Evolutionary conservation across 2,329 filamentous ascomycete species (phyloP).

Genomic region (Exophiala spinifera): DNA sequence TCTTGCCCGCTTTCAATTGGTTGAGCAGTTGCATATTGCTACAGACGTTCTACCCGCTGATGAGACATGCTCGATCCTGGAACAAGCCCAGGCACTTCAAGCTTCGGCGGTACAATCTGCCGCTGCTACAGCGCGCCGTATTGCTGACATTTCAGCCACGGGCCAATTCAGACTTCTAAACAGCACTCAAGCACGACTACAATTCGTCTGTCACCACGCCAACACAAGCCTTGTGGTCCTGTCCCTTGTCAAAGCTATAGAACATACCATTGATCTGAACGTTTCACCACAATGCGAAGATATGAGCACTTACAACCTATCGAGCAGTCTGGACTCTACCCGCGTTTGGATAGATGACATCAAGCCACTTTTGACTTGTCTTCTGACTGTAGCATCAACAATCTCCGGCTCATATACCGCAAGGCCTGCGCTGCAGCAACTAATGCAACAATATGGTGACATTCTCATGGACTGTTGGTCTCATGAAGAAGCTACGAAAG

Average conservation of each 20-base stretch:
- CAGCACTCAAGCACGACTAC: slow-evolving; percentile 15
- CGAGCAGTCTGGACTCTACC: background rate
- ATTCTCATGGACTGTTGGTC: slow-evolving; percentile 21
- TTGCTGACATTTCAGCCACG: slow-evolving; percentile 14
- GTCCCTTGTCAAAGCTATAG: slow-evolving; percentile 14
- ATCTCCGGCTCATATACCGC: slow-evolving; percentile 17
- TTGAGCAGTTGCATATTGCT: slow-evolving; percentile 15
- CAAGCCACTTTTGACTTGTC: slow-evolving; percentile 16
- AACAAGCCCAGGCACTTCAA: slow-evolving; percentile 6
- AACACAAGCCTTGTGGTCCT: slow-evolving; percentile 16
- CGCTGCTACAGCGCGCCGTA: slow-evolving; percentile 12
- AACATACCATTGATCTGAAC: slow-evolving; percentile 17
- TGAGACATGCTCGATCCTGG: slow-evolving; percentile 1
- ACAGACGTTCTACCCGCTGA: background rate
- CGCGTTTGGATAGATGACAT: slow-evolving; percentile 10
- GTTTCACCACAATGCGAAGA: background rate
- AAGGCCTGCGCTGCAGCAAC: slow-evolving; percentile 9
- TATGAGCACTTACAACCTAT: background rate
- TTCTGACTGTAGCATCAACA: slow-evolving; percentile 11
- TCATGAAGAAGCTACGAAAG: background rate
- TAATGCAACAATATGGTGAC: slow-evolving; percentile 19
- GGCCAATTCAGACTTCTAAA: slow-evolving; percentile 19
- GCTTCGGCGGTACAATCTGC: slow-evolving; percentile 9
- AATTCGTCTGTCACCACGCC: slow-evolving; percentile 19
- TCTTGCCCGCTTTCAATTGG: slow-evolving; percentile 2